phyloP scores from a whole-genome alignment of 768 basidiomycete species.

The Imleria badia region DNA sequence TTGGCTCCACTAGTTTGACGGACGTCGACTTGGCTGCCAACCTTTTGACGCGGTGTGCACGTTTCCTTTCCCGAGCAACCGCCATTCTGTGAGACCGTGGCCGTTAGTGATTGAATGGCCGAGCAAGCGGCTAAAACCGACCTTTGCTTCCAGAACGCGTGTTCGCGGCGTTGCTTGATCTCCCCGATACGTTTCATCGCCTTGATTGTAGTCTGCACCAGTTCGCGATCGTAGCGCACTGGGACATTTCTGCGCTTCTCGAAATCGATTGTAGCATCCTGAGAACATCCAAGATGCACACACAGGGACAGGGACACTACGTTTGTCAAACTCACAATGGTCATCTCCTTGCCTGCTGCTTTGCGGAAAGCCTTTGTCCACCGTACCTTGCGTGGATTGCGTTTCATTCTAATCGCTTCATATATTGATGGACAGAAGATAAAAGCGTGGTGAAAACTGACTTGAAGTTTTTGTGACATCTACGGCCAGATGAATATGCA shows the following conservation, averaged over 20 bases:
- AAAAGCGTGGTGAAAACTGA: slow-evolving; percentile 34
- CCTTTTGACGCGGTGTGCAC: slow-evolving; percentile 67
- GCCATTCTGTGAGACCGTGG: slow-evolving; percentile 66
- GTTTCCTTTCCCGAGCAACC: slow-evolving; percentile 73
- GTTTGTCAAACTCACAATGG: slow-evolving; percentile 63
- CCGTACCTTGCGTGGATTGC: slow-evolving; percentile 96
- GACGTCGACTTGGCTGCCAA: slow-evolving; percentile 53
- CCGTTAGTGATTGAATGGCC: neutral
- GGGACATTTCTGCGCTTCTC: slow-evolving; percentile 98
- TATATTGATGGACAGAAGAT: neutral
- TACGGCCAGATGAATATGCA: slow-evolving; percentile 30
- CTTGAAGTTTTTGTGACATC: slow-evolving; percentile 99
- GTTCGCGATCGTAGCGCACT: slow-evolving; percentile 93
- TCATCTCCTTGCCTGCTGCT: slow-evolving; percentile 99
- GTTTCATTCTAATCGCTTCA: slow-evolving; percentile 78
- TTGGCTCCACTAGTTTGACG: slow-evolving; percentile 66
- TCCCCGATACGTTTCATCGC: slow-evolving; percentile 96
- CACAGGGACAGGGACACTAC: neutral
- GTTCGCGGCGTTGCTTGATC: slow-evolving; percentile 87
- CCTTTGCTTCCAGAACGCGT: slow-evolving; percentile 96
- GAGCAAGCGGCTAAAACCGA: slow-evolving; percentile 25
- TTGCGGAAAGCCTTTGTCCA: slow-evolving; percentile 99
- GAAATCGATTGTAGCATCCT: slow-evolving; percentile 99
- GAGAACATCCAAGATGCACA: neutral
- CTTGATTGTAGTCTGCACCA: slow-evolving; percentile 89